Conservation (phyloP, 148 eudicot genomes). For the Bassia scoparia region DNA sequence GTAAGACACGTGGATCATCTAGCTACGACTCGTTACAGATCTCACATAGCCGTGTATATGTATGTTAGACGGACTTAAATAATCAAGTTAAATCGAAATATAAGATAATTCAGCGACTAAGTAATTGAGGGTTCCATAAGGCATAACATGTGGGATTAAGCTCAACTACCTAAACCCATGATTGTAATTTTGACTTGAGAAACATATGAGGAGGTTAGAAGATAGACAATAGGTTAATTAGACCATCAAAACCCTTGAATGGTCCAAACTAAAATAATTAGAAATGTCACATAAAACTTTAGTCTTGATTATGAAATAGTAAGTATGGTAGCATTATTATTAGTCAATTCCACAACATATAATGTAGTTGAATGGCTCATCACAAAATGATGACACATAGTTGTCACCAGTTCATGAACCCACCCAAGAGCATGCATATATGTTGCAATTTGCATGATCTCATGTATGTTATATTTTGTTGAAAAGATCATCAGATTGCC, state of each 20-base stretch:
- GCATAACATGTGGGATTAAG: too few species aligned
- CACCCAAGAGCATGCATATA: slow-evolving; percentile 8
- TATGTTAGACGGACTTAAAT: too few species aligned
- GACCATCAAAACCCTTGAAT: background rate
- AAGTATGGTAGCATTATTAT: background rate
- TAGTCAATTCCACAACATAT: slow-evolving; percentile 1
- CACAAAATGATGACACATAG: background rate
- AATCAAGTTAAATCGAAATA: too few species aligned
- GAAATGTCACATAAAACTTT: background rate
- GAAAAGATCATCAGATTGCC: slow-evolving; percentile 11
- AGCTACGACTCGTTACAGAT: too few species aligned
- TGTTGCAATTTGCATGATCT: too few species aligned
- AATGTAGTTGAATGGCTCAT: background rate
- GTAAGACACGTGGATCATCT: too few species aligned
- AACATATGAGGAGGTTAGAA: background rate
- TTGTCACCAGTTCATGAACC: slow-evolving; percentile 14
- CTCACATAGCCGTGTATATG: too few species aligned
- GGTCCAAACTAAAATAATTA: background rate
- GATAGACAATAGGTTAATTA: background rate
- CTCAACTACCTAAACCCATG: too few species aligned
- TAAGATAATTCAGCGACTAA: too few species aligned
- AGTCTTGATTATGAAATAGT: background rate
- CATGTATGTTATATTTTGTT: too few species aligned
- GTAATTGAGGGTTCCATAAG: too few species aligned
- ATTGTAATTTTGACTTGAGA: background rate